Conservation (phyloP, 345 rosid species). For the Moricandia arvensis region DNA sequence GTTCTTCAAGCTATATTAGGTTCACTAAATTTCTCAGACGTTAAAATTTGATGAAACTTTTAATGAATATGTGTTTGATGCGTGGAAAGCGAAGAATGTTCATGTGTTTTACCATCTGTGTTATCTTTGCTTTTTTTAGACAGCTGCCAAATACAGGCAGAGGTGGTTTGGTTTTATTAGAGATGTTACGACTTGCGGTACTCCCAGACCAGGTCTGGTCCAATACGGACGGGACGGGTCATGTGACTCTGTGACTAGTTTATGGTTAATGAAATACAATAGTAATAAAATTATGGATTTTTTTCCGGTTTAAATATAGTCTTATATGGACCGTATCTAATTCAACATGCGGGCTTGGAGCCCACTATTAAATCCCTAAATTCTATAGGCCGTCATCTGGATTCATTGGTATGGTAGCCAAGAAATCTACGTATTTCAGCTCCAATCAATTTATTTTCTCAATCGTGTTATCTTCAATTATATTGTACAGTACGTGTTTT, state of each 20-base stretch:
- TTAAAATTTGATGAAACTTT: not conserved
- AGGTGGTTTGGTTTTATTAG: not conserved
- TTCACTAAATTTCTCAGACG: not conserved
- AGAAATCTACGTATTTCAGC: not conserved
- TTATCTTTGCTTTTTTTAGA: not conserved
- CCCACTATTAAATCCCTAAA: not conserved
- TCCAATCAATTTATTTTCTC: too few species aligned
- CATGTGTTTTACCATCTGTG: not conserved
- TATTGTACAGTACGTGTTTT: not conserved
- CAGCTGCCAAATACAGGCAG: not conserved
- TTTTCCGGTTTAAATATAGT: constrained; percentile 6
- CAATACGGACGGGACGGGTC: not conserved
- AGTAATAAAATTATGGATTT: not conserved
- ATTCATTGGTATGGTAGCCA: not conserved
- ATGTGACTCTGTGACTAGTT: not conserved
- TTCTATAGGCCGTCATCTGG: not conserved
- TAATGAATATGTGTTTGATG: not conserved
- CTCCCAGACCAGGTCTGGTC: not conserved
- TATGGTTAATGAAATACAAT: not conserved
- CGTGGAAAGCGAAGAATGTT: not conserved
- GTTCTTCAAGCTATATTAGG: constrained; percentile 12
- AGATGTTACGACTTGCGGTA: not conserved
- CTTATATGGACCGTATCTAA: not conserved
- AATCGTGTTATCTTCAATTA: not conserved
- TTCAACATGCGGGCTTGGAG: not conserved